Percentiles rank a stretch among this genome's conserved stretches.
These are phyloP conservation scores for Backusella macrospora DNA, from an alignment of 192 early-diverging fungal genomes.

Conservation along the genomic window DNA sequence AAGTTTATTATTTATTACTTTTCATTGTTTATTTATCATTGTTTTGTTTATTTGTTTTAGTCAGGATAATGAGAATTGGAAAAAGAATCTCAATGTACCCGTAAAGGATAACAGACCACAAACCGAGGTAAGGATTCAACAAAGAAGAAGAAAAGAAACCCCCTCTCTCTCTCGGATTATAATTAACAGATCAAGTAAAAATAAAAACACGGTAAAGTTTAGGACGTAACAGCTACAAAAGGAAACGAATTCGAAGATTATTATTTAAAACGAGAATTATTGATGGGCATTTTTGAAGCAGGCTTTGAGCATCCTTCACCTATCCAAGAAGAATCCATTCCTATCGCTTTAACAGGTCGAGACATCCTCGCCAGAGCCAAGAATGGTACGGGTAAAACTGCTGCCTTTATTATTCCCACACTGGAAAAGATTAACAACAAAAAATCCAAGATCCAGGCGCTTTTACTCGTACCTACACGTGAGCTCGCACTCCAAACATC, in stretches of 20 bases:
- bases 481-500: constrained; percentile 98
- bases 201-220: background rate
- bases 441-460: constrained; percentile 87
- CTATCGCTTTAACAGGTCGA: constrained; percentile 92
- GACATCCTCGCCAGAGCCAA: constrained; percentile 98
- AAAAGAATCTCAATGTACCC: constrained; percentile 75
- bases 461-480: constrained; percentile 94
- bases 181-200: background rate
- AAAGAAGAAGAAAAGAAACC: background rate
- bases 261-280: constrained; percentile 91
- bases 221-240: constrained; percentile 98
- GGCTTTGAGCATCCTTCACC: constrained; percentile 98
- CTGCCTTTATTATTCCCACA: constrained; percentile 96
- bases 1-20: background rate
- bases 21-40: background rate
- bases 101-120: constrained; percentile 87
- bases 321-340: constrained; percentile 99
- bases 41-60: constrained; percentile 33
- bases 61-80: constrained; percentile 75
- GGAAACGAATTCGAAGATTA: constrained; percentile 99
- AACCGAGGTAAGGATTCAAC: constrained; percentile 64
- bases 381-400: constrained; percentile 95
- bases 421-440: constrained; percentile 92
- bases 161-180: no score
- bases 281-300: constrained; percentile 99